Evolutionary conservation across 2,329 filamentous ascomycete genomes (phyloP).

Genomic region (Hymenoscyphus repandus): DNA sequence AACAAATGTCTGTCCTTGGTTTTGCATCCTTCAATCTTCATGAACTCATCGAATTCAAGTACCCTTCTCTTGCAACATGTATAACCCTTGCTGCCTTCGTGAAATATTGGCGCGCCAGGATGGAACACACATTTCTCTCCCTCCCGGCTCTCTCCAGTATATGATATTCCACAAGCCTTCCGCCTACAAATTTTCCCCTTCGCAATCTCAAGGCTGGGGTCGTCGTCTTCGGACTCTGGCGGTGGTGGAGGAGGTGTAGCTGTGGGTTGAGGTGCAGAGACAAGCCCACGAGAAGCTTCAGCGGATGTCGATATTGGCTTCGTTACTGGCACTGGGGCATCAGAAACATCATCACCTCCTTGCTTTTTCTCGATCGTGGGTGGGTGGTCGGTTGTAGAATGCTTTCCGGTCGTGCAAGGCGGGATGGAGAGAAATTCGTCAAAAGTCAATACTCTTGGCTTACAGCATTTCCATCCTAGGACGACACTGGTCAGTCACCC

Average conservation of each 20-base stretch:
- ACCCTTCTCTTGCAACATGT: conserved; percentile 94
- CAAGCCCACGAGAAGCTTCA: conserved; percentile 36
- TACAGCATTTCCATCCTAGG: conserved; percentile 97
- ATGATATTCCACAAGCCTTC: conserved; percentile 64
- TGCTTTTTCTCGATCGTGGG: conserved; percentile 56
- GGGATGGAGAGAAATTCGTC: conserved; percentile 94
- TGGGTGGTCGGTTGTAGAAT: conserved; percentile 76
- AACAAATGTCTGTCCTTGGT: conserved; percentile 81
- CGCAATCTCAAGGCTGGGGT: conserved; percentile 67
- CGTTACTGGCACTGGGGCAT: conserved; percentile 19
- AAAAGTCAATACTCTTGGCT: conserved; percentile 91
- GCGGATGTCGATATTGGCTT: conserved; percentile 50
- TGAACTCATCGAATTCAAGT: conserved; percentile 94
- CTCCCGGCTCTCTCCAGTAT: conserved; percentile 55
- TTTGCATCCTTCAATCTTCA: conserved; percentile 89
- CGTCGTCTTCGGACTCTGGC: conserved; percentile 82
- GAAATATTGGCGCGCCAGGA: conserved; percentile 86
- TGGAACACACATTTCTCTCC: conserved; percentile 82
- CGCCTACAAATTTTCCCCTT: conserved; percentile 73
- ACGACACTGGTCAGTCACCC: neutral
- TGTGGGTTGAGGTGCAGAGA: conserved; percentile 39
- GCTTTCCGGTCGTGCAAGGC: conserved; percentile 88
- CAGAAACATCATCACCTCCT: conserved; percentile 34
- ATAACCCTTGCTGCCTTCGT: conserved; percentile 97
- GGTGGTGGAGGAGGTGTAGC: conserved; percentile 51